These are phyloP conservation scores for Colletotrichum falcatum DNA, from an alignment of 2,329 filamentous ascomycete species.

Conservation along the genomic window DNA sequence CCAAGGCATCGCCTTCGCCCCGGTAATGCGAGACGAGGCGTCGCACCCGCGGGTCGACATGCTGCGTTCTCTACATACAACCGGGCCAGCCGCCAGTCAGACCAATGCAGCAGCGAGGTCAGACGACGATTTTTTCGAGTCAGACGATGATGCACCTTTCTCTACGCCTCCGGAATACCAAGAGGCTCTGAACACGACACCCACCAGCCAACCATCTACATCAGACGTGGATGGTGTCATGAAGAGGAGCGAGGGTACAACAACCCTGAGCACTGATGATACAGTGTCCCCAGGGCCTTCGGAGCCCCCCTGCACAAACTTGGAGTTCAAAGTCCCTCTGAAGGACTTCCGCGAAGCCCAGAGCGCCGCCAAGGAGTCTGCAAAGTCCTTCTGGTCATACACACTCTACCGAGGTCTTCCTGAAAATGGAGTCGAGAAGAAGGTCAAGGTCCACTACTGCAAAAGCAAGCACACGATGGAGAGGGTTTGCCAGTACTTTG, in stretches of 20 bases:
- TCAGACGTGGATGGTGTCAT: background rate
- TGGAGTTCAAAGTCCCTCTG: conserved; percentile 61
- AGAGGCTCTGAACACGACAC: background rate
- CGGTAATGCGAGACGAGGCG: conserved; percentile 30
- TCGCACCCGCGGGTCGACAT: conserved; percentile 21
- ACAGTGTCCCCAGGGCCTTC: conserved; percentile 47
- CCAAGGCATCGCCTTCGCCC: conserved; percentile 50
- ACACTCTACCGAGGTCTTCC: conserved; percentile 70
- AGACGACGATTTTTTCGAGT: background rate
- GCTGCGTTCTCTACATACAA: conserved; percentile 22
- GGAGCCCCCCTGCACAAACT: conserved; percentile 52
- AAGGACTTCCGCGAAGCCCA: conserved; percentile 62
- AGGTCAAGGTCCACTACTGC: conserved; percentile 83
- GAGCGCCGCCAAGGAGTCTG: conserved; percentile 56
- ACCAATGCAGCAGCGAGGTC: background rate
- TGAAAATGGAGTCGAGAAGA: conserved; percentile 54
- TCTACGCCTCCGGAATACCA: conserved; percentile 25
- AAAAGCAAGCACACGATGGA: conserved; percentile 75
- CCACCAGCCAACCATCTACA: background rate
- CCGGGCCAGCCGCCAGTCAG: background rate
- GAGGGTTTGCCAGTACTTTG: conserved; percentile 73
- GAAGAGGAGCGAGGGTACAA: background rate
- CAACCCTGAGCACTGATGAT: background rate
- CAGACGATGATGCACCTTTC: conserved; percentile 30
- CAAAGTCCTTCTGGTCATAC: conserved; percentile 75